A percentile compares a stretch with the other conserved stretches of the same genome.
Evolutionary conservation across 768 basidiomycete species (phyloP).

Genomic region (Hygrophoropsis aurantiaca): DNA sequence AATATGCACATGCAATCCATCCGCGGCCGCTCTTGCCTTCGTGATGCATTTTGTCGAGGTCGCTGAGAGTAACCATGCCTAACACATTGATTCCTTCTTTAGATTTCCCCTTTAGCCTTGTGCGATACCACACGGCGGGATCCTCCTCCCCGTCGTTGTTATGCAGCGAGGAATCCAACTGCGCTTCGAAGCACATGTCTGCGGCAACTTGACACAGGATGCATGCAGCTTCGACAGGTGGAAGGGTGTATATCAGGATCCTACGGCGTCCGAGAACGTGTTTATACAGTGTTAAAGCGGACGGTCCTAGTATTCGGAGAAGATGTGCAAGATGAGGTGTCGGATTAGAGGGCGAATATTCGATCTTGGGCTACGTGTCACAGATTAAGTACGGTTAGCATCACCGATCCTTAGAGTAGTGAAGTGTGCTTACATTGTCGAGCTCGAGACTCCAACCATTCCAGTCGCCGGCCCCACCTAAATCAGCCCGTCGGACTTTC

Average conservation of each 20-base stretch:
- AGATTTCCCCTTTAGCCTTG: constrained; percentile 38
- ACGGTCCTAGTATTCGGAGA: constrained; percentile 75
- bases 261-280: constrained; percentile 72
- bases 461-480: constrained; percentile 62
- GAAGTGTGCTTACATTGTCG: constrained; percentile 42
- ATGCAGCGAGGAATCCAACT: constrained; percentile 23
- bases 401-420: background rate
- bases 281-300: constrained; percentile 76
- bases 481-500: constrained; percentile 47
- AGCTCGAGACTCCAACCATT: constrained; percentile 68
- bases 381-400: background rate
- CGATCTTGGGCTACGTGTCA: constrained; percentile 17
- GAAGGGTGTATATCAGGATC: constrained; percentile 77
- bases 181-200: constrained; percentile 60
- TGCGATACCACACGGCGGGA: constrained; percentile 29
- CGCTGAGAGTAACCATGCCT: constrained; percentile 78
- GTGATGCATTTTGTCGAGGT: constrained; percentile 58
- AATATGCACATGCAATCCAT: constrained; percentile 74
- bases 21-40: constrained; percentile 63
- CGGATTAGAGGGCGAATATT: constrained; percentile 41
- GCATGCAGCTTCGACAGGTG: constrained; percentile 79
- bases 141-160: constrained; percentile 18
- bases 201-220: constrained; percentile 62
- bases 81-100: constrained; percentile 64
- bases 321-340: constrained; percentile 74